Evolutionary conservation across 1,284 basidiomycete species (phyloP).

Genomic region (Malassezia nana): DNA sequence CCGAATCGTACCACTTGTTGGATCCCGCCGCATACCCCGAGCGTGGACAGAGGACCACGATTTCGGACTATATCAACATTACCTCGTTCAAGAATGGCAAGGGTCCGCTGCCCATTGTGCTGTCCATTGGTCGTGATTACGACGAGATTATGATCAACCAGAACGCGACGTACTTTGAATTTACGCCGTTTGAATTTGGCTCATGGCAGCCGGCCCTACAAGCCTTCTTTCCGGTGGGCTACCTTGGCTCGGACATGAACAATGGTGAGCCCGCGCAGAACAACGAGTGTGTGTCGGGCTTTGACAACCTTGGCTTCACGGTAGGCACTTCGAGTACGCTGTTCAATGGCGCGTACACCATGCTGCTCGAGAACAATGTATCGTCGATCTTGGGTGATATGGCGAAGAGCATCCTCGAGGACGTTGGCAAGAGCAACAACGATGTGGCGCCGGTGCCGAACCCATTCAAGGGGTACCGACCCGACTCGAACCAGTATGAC

Average conservation of each 20-base stretch:
- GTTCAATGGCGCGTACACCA: constrained; percentile 48
- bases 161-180: constrained; percentile 51
- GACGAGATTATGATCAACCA: constrained; percentile 49
- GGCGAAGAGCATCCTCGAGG: constrained; percentile 23
- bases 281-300: constrained; percentile 30
- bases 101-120: constrained; percentile 50
- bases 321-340: constrained; percentile 45
- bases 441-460: constrained; percentile 52
- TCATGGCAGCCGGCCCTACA: constrained; percentile 49
- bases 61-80: constrained; percentile 34
- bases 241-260: constrained; percentile 30
- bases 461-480: constrained; percentile 49
- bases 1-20: constrained; percentile 37
- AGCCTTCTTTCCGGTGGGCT: constrained; percentile 41
- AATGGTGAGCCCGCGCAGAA: constrained; percentile 25
- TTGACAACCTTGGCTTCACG: constrained; percentile 35
- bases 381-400: constrained; percentile 26
- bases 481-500: constrained; percentile 25
- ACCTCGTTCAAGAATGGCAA: constrained; percentile 26
- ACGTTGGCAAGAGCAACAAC: constrained; percentile 42
- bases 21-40: constrained; percentile 28
- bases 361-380: constrained; percentile 20
- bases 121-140: constrained; percentile 52
- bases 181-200: constrained; percentile 52
- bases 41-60: constrained; percentile 32